Base-by-base conservation (phyloP, 371 early-diverging fungal genomes). In the Dichotomocladium elegans region DNA sequence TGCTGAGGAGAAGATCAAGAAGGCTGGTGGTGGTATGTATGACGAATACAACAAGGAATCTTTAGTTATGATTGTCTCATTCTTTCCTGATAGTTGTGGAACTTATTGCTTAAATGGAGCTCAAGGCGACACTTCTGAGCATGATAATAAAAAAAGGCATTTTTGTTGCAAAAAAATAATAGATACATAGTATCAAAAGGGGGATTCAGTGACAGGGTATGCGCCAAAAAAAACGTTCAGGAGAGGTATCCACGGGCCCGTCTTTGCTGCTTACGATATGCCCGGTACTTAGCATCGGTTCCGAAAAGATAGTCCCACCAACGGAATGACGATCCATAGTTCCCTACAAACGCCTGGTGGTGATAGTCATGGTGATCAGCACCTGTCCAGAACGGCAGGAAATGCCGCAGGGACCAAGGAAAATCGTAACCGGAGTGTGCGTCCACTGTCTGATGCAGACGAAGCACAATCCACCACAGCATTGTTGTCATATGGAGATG, bases 1-100 rank as follows among this genome's bases (percentile, higher is more conserved):
- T 65, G 99, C 99, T 54, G 99, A 98, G 82, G 82, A 93, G 77
- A 98, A 99, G 92, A 99, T 99, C 83, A 95, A 95, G 83, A 90
- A 79, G 60, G 95, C 88, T 67, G 99, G 99, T 81, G 99, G 99
- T 78, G 91, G 66, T 65, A 60, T 40, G 66, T 58, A 28, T 17
- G 7, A 47, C 17, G 14, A 40, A 14, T 19, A 22, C 3, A 19
- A 15, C 6, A n/a, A n/a, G n/a, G n/a, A n/a, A n/a, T n/a, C n/a
- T n/a, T n/a, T n/a, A n/a, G 1, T 17, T 19, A 3, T 33, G 50
- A 5, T 41, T 29, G 2, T 19, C n/a, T 45, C 28, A 17, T 30
- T 41, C 44, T 25, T 47, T 37, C 27, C 27, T 33, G 47, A 4
- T 50, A 65, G 66, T 68, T 68, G 76, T 75, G 51, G 76, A 75